Percentiles rank a stretch among this genome's conserved stretches.
Evolutionary conservation across 805 yeast genomes (phyloP).

Genomic region (Lipomyces kockii): DNA sequence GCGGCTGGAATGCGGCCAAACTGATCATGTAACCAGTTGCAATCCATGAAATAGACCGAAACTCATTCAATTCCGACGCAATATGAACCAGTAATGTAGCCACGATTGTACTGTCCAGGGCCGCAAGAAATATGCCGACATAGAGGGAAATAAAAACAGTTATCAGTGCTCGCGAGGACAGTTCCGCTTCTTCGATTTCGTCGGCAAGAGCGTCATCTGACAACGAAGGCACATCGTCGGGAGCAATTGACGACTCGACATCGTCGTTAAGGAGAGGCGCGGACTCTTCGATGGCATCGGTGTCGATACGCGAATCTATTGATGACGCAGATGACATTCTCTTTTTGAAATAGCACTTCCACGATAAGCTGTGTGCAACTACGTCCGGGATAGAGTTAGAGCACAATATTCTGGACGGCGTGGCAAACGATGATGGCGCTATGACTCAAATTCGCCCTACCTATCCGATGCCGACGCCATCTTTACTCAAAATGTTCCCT

Average conservation of each 20-base stretch:
- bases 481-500: too few relatives aligned
- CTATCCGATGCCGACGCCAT: too few relatives aligned
- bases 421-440: too few relatives aligned
- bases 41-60: constrained; percentile 65
- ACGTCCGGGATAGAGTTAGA: too few relatives aligned
- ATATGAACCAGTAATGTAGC: constrained; percentile 59
- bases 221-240: not conserved
- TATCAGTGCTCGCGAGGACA: constrained; percentile 21
- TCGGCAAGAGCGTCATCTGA: constrained; percentile 11
- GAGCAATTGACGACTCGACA: constrained; percentile 19
- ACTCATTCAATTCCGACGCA: constrained; percentile 61
- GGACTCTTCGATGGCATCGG: constrained; percentile 24
- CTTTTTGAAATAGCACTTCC: not conserved
- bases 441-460: too few relatives aligned
- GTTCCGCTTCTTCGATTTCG: constrained; percentile 24
- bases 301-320: not conserved
- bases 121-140: constrained; percentile 55
- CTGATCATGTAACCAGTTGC: constrained; percentile 74
- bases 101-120: constrained; percentile 59
- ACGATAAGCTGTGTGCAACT: not conserved
- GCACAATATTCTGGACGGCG: too few relatives aligned
- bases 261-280: constrained; percentile 23
- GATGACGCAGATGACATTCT: not conserved
- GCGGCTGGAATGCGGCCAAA: constrained; percentile 75
- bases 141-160: constrained; percentile 34